Conservation (phyloP, 192 early-diverging fungal species). For the Umbelopsis ramanniana region DNA sequence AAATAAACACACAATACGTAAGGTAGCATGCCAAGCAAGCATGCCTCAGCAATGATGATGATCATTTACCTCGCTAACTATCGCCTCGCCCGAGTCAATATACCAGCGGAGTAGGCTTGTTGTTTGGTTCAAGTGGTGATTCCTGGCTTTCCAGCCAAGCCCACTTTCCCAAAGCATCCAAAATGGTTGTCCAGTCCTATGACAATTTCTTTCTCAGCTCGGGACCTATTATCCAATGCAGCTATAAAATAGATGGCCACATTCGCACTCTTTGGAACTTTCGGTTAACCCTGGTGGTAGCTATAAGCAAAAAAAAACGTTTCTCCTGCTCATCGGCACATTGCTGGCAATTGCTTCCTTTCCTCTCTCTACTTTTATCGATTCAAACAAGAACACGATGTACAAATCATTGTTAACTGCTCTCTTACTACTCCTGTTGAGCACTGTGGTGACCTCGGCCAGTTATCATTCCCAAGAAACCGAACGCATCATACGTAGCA, state of each 20-base stretch:
- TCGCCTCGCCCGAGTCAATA: not conserved
- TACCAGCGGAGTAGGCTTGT: not conserved
- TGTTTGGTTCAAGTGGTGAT: not conserved
- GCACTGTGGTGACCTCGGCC: not conserved
- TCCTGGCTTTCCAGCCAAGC: slow-evolving; percentile 8
- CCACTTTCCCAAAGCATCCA: slow-evolving; percentile 10
- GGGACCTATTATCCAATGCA: not conserved
- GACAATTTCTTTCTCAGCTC: slow-evolving; percentile 16
- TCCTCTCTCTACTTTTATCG: slow-evolving; percentile 7
- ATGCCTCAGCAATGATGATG: not conserved
- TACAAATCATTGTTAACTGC: slow-evolving; percentile 1
- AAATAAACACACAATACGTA: not conserved
- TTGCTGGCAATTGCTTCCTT: slow-evolving; percentile 24
- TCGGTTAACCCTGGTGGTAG: slow-evolving; percentile 21
- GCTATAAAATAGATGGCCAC: not conserved
- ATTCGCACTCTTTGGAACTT: not conserved
- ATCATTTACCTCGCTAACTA: not conserved
- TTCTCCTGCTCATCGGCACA: slow-evolving; percentile 8
- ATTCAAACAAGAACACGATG: not conserved
- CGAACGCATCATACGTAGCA: not conserved
- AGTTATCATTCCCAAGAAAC: not conserved
- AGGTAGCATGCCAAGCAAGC: not conserved
- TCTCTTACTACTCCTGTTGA: slow-evolving; percentile 3
- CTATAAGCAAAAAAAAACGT: not conserved
- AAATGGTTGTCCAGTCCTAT: not conserved